phyloP scores from a whole-genome alignment of 306 rosid species.

The Corylus americana region DNA sequence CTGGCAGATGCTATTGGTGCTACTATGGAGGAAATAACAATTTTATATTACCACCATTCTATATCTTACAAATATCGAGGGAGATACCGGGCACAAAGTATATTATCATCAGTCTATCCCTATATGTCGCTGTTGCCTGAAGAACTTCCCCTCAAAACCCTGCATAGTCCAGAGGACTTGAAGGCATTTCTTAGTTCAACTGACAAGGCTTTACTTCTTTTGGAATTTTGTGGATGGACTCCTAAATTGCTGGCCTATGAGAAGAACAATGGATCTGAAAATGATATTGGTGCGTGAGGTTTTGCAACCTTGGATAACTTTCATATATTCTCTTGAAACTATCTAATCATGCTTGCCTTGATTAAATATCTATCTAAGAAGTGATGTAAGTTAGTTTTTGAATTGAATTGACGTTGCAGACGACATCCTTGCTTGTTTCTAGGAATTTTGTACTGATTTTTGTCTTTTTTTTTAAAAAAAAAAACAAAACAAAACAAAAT shows the following conservation, averaged over 20 bases:
- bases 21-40: slow-evolving; percentile 44
- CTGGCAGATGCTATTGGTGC: slow-evolving; percentile 67
- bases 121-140: slow-evolving; percentile 41
- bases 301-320: background rate
- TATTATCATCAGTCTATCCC: slow-evolving; percentile 52
- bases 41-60: slow-evolving; percentile 65
- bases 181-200: slow-evolving; percentile 60
- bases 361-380: background rate
- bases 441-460: background rate
- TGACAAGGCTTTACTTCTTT: slow-evolving; percentile 64
- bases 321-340: background rate
- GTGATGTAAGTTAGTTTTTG: background rate
- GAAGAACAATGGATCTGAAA: slow-evolving; percentile 47
- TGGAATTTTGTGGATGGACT: slow-evolving; percentile 92
- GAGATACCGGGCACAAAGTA: slow-evolving; percentile 51
- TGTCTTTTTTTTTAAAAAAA: background rate
- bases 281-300: slow-evolving; percentile 40
- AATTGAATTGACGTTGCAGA: background rate
- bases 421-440: background rate
- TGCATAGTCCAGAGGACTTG: slow-evolving; percentile 49
- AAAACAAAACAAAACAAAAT: background rate
- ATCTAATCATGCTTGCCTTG: slow-evolving; percentile 1
- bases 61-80: slow-evolving; percentile 71
- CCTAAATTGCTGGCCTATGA: slow-evolving; percentile 45
- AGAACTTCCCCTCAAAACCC: slow-evolving; percentile 55